These are phyloP conservation scores for Sungouiozyma intestinalis DNA, from an alignment of 805 yeast species.

Conservation along the genomic window DNA sequence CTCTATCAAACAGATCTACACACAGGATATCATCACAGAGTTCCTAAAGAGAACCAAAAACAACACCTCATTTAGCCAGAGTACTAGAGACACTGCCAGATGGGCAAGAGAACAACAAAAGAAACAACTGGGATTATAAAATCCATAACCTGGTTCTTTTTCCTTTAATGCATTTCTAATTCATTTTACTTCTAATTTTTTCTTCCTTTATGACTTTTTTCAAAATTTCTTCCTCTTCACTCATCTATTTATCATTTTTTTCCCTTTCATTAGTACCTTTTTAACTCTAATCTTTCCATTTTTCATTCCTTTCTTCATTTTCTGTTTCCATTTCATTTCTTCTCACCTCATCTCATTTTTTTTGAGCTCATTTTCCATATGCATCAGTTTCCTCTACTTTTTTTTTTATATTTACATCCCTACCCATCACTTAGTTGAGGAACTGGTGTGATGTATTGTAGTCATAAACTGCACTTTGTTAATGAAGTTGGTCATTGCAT, in stretches of 20 bases:
- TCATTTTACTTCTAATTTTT: not conserved
- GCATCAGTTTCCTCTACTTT: slow-evolving; percentile 6
- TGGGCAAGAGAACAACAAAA: slow-evolving; percentile 82
- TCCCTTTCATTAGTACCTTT: not conserved
- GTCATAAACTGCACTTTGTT: too few species aligned
- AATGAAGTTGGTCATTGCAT: too few species aligned
- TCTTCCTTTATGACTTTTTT: slow-evolving; percentile 6
- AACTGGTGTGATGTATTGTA: not conserved
- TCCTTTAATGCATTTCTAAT: not conserved
- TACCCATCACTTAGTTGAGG: slow-evolving; percentile 1
- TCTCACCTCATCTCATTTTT: slow-evolving; percentile 2
- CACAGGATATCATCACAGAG: slow-evolving; percentile 69
- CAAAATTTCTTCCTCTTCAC: not conserved
- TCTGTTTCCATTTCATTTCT: slow-evolving; percentile 1
- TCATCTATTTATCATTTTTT: not conserved
- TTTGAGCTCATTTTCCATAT: slow-evolving; percentile 5
- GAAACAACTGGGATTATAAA: slow-evolving; percentile 19
- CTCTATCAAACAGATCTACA: slow-evolving; percentile 53
- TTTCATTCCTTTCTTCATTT: slow-evolving; percentile 9
- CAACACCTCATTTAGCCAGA: slow-evolving; percentile 47
- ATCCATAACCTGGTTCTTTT: slow-evolving; percentile 1
- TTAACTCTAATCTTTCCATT: slow-evolving; percentile 8
- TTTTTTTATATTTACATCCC: slow-evolving; percentile 6
- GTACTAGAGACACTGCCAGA: slow-evolving; percentile 84
- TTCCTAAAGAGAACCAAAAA: slow-evolving; percentile 65